Evolutionary conservation across 2,329 filamentous ascomycete species (phyloP).

Genomic region (Pseudogymnoascus sp.): DNA sequence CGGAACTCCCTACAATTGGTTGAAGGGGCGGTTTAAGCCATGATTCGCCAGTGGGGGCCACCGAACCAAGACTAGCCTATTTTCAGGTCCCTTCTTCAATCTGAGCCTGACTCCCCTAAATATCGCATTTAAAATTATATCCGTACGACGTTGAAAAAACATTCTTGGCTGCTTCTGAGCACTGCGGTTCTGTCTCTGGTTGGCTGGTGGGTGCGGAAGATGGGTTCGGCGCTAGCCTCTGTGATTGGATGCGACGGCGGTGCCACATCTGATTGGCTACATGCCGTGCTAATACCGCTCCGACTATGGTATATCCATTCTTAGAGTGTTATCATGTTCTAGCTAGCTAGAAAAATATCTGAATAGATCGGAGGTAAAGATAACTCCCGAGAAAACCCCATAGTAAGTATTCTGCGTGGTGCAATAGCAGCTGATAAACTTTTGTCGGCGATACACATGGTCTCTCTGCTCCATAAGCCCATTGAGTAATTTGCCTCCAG

Average conservation of each 20-base stretch:
- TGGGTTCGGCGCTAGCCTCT: slow-evolving; percentile 3
- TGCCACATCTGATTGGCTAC: not conserved
- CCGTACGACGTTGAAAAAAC: not conserved
- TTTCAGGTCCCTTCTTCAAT: not conserved
- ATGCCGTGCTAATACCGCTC: not conserved
- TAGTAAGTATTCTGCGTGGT: not conserved
- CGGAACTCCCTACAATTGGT: not conserved
- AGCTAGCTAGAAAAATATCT: not conserved
- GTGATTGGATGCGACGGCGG: slow-evolving; percentile 14
- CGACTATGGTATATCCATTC: not conserved
- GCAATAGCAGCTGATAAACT: not conserved
- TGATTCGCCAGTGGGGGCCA: not conserved
- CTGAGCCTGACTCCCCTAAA: not conserved
- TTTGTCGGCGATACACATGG: not conserved
- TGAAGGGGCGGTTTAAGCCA: not conserved
- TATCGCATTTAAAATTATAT: not conserved
- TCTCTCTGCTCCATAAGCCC: not conserved
- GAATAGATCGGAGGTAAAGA: not conserved
- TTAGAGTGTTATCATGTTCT: not conserved
- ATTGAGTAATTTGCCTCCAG: not conserved
- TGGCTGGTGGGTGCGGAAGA: slow-evolving; percentile 9
- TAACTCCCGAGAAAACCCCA: not conserved
- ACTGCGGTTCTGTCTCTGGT: slow-evolving; percentile 13
- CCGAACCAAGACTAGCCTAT: not conserved
- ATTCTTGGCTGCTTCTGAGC: not conserved